These are phyloP conservation scores for Chlorella variabilis DNA, from an alignment of 163 green algal species.

Conservation along the genomic window DNA sequence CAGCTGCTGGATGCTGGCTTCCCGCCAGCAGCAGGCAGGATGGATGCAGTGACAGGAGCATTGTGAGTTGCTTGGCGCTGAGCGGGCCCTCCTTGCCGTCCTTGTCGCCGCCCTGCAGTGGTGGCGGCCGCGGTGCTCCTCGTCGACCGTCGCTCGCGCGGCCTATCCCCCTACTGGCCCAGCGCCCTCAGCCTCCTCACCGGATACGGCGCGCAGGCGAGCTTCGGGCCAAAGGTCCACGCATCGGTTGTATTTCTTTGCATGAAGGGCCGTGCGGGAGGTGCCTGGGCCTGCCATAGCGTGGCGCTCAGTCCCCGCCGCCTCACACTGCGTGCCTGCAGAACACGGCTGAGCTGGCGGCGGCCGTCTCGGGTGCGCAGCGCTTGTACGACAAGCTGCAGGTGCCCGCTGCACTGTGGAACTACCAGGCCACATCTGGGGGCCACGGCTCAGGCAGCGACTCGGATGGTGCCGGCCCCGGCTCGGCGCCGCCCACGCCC, in stretches of 20 bases:
- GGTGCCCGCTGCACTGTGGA: background rate
- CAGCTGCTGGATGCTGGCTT: no score
- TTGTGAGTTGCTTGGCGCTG: no score
- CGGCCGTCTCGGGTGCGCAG: constrained; percentile 59
- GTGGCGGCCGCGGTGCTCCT: constrained; percentile 75
- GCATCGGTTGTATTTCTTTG: no score
- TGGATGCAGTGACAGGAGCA: no score
- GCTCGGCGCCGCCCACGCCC: background rate
- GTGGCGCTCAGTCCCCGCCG: no score
- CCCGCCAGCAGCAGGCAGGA: no score
- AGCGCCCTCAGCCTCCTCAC: constrained; percentile 58
- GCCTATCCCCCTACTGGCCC: constrained; percentile 67
- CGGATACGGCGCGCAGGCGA: constrained; percentile 51
- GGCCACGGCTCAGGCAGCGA: background rate
- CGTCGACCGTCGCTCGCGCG: constrained; percentile 56
- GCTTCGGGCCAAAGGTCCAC: background rate
- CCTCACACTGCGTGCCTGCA: background rate
- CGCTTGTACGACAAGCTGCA: constrained; percentile 42
- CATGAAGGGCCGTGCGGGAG: no score
- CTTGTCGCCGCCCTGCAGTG: no score
- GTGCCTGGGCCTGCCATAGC: no score
- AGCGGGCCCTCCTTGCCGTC: no score
- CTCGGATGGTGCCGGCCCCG: background rate
- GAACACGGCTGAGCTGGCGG: constrained; percentile 54
- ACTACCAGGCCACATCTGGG: constrained; percentile 1